Base-by-base conservation (phyloP, 345 rosid species). In the Hibiscus trionum region DNA sequence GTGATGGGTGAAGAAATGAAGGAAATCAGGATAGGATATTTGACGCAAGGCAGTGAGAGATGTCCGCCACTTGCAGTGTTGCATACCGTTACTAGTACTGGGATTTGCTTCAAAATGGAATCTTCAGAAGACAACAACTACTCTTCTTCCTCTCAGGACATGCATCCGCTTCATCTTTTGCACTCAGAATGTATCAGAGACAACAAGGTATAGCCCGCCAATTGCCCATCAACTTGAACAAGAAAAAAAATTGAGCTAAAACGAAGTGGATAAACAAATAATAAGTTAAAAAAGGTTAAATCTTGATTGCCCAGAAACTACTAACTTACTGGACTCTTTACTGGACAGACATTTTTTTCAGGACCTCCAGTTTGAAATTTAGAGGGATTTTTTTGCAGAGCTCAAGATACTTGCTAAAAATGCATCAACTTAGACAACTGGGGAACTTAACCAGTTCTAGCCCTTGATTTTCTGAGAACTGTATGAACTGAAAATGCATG, bases 41-140 rank as follows among this genome's bases (percentile, higher is more conserved):
- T 91, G 78, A 87, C 98, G 63, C 81, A 77, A 79, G 68, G 90
- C 61, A 91, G 99, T 77, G 96, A 96, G 82, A 96, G 99, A 71
- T 93, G 98, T 75, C 90, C 95, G 31, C 99, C 98, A 73, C 93
- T 96, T 31, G 86, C 98, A 37, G 98, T 96, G 39, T 91, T 96
- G 10, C 90, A 87, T 84, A 89, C 95, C 65, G 70, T 96, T 77
- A 80, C 90, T 37, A 74, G 89, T 66, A 75, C 65, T 86, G 93
- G 97, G 70, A 76, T 87, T 53, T 91, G 94, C 94, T 93, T 91
- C 91, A 96, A 93, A 90, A 84, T 96, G 90, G 95, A 93, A 82
- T 67, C 71, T 5, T 82, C 89, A 75, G 77, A 82, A 79, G 80
- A 82, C 75, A 65, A 65, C 67, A 63, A 63, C 15, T 35, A n/a